Percentiles rank a stretch among this genome's conserved stretches.
Evolutionary conservation across 2,329 filamentous ascomycete species (phyloP).

Genomic region (Cytospora mali): DNA sequence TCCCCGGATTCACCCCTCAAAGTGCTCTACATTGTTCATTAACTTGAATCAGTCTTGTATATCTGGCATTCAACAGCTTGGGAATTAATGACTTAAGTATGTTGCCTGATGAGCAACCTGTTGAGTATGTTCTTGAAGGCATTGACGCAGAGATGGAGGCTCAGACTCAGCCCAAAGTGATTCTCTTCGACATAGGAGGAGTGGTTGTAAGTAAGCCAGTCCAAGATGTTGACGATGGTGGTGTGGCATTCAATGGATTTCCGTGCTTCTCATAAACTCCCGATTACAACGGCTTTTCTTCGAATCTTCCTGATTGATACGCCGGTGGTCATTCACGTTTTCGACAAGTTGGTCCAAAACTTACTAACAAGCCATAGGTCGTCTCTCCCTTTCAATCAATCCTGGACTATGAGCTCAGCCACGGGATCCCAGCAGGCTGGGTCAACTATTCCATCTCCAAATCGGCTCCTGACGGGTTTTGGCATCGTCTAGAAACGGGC

Average conservation of each 20-base stretch:
- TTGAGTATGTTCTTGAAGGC: constrained; percentile 38
- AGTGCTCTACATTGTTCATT: not conserved
- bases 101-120: constrained; percentile 31
- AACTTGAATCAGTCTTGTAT: too few relatives aligned
- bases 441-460: constrained; percentile 87
- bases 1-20: constrained; percentile 21
- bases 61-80: too few relatives aligned
- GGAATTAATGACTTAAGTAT: constrained; percentile 28
- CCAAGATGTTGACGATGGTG: too few relatives aligned
- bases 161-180: constrained; percentile 64
- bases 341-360: constrained; percentile 6
- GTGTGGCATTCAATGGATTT: too few relatives aligned
- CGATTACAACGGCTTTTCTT: too few relatives aligned
- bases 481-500: constrained; percentile 87
- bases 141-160: constrained; percentile 44
- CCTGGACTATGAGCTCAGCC: constrained; percentile 79
- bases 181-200: constrained; percentile 94
- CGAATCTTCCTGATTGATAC: too few relatives aligned
- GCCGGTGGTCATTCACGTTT: too few relatives aligned
- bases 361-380: constrained; percentile 60
- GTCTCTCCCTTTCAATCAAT: constrained; percentile 92
- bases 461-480: constrained; percentile 76
- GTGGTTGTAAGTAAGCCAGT: constrained; percentile 77
- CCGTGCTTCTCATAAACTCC: too few relatives aligned
- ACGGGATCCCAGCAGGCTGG: constrained; percentile 83